These are phyloP conservation scores for Carpinus fangiana DNA, from an alignment of 306 rosid genomes.

Conservation along the genomic window DNA sequence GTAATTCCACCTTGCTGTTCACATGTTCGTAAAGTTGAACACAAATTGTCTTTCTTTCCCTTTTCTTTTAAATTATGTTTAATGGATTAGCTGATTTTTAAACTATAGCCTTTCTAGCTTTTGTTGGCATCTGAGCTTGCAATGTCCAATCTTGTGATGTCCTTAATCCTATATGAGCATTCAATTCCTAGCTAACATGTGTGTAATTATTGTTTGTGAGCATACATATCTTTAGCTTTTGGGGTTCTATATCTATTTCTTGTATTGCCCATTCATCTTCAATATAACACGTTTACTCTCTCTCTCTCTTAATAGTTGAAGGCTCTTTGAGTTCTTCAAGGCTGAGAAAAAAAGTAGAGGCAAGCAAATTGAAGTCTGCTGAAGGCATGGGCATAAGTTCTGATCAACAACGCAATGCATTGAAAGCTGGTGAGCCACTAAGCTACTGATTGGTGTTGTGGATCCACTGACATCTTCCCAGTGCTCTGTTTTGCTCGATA, in stretches of 20 bases:
- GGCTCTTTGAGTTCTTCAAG: slow-evolving; percentile 81
- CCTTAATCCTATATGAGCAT: neutral
- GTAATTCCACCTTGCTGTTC: neutral
- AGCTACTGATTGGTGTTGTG: slow-evolving; percentile 2
- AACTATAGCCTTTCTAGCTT: neutral
- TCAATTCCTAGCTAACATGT: slow-evolving; percentile 2
- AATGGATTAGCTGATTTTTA: neutral
- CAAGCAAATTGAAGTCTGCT: slow-evolving; percentile 35
- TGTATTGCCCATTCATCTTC: slow-evolving; percentile 4
- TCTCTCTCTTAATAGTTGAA: slow-evolving; percentile 52
- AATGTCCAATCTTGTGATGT: neutral
- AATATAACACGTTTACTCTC: neutral
- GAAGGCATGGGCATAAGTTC: slow-evolving; percentile 28
- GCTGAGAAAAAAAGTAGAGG: slow-evolving; percentile 43
- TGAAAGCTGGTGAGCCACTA: slow-evolving; percentile 52
- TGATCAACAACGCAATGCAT: slow-evolving; percentile 24
- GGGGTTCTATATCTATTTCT: neutral
- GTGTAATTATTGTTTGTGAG: slow-evolving; percentile 3
- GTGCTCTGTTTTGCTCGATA: slow-evolving; percentile 5
- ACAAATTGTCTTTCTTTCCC: neutral
- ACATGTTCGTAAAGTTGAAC: neutral
- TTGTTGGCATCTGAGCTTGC: neutral
- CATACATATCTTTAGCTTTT: neutral
- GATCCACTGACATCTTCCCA: neutral
- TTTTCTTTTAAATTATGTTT: neutral